Percentiles rank a stretch among this genome's conserved stretches.
phyloP scores from a whole-genome alignment of 441 rosid genomes.

The Bruguiera hainesii region DNA sequence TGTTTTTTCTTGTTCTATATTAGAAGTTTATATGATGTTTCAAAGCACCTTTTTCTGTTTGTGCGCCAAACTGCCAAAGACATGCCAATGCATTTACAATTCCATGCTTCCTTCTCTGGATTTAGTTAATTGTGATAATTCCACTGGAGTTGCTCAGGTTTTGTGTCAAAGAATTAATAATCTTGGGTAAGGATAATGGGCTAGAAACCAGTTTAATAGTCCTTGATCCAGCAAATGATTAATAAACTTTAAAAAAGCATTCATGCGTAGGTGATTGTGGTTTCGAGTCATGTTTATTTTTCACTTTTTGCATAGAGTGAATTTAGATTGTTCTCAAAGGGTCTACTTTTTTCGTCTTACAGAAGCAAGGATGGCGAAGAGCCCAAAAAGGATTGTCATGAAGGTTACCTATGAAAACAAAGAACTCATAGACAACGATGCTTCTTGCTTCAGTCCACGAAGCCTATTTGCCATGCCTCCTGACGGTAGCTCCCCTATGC shows the following conservation, averaged over 20 bases:
- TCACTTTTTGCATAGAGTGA: conserved; percentile 10
- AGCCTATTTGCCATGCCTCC: conserved; percentile 69
- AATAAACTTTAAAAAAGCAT: not conserved
- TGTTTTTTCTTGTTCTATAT: not conserved
- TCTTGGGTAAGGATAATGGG: not conserved
- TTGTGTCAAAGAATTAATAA: no score
- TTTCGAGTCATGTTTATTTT: not conserved
- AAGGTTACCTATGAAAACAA: conserved; percentile 54
- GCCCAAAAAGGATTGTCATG: conserved; percentile 59
- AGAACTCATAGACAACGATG: conserved; percentile 54
- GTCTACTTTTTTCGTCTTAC: conserved; percentile 17
- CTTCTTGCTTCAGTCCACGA: conserved; percentile 74
- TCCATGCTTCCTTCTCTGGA: not conserved
- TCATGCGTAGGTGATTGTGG: not conserved
- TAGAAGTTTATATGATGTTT: not conserved
- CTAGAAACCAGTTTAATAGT: not conserved
- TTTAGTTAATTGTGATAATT: not conserved
- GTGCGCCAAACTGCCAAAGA: not conserved
- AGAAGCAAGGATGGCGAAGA: conserved; percentile 55
- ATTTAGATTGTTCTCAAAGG: conserved; percentile 15
- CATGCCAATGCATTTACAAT: not conserved
- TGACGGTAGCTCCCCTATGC: conserved; percentile 54
- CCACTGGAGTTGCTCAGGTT: not conserved
- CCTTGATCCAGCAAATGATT: not conserved
- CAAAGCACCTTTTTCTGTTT: not conserved